Percentiles rank a stretch among this genome's conserved stretches.
Evolutionary conservation across 106 monocot genomes (phyloP).

Genomic region (Dioscorea zingiberensis): DNA sequence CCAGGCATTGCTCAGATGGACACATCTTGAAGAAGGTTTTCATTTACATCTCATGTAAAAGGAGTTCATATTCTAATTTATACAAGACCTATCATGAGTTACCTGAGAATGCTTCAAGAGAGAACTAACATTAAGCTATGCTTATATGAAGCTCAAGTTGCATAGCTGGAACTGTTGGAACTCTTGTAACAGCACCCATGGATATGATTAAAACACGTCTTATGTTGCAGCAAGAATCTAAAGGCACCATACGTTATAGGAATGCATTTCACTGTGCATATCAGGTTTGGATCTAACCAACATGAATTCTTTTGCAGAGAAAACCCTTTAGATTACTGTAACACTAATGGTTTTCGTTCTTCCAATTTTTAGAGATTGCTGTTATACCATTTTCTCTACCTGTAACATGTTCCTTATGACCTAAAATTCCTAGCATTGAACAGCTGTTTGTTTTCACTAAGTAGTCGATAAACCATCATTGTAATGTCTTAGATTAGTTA

Average conservation of each 20-base stretch:
- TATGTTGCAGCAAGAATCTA: conserved; percentile 70
- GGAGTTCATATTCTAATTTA: too few species aligned
- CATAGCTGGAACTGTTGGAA: conserved; percentile 78
- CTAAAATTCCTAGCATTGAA: too few species aligned
- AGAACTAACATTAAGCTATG: conserved; percentile 12
- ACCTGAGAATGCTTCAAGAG: neutral
- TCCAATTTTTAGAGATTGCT: too few species aligned
- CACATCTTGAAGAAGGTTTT: conserved; percentile 82
- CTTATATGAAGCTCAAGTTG: conserved; percentile 60
- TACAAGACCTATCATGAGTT: neutral
- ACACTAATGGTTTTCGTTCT: too few species aligned
- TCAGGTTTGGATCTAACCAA: conserved; percentile 36
- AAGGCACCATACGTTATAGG: conserved; percentile 31
- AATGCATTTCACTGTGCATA: conserved; percentile 86
- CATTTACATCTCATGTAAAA: conserved; percentile 88
- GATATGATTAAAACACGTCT: conserved; percentile 94
- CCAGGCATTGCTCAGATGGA: conserved; percentile 74
- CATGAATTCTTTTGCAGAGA: too few species aligned
- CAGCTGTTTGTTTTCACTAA: too few species aligned
- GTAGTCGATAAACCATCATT: too few species aligned
- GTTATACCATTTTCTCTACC: too few species aligned
- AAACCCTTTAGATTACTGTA: too few species aligned
- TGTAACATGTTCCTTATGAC: too few species aligned
- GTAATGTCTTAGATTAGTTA: too few species aligned
- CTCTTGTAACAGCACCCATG: conserved; percentile 74